Conservation (phyloP, 108 stramenopile species). For the Epithemia pelagica region DNA sequence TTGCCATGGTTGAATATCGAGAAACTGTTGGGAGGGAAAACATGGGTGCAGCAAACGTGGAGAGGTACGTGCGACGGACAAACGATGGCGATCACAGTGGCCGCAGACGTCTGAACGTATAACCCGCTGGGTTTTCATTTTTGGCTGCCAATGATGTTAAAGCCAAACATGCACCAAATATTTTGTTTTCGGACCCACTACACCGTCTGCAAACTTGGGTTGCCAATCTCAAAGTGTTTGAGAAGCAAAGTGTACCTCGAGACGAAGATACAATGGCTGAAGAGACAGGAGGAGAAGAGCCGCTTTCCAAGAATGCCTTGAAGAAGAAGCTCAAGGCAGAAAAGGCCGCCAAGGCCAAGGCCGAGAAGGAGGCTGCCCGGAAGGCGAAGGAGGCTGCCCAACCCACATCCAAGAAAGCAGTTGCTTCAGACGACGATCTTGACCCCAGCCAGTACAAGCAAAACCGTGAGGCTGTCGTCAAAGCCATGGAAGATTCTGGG, state of each 20-base stretch:
- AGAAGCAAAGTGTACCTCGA: too few species aligned
- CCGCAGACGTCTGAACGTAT: too few species aligned
- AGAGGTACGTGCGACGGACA: not conserved
- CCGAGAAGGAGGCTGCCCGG: slow-evolving; percentile 48
- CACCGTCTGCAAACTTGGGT: too few species aligned
- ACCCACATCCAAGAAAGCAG: slow-evolving; percentile 34
- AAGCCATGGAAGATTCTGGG: slow-evolving; percentile 76
- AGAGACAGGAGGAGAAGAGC: slow-evolving; percentile 31
- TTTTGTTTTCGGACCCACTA: too few species aligned
- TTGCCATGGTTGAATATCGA: slow-evolving; percentile 35
- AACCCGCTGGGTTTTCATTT: not conserved
- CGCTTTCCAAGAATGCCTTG: slow-evolving; percentile 59
- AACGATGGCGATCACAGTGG: too few species aligned
- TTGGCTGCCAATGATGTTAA: too few species aligned
- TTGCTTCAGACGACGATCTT: slow-evolving; percentile 46
- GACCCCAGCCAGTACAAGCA: slow-evolving; percentile 94
- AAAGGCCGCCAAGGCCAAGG: slow-evolving; percentile 54
- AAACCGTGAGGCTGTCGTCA: slow-evolving; percentile 78
- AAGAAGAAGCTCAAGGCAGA: slow-evolving; percentile 73
- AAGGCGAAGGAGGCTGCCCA: slow-evolving; percentile 34
- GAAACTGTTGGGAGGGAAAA: not conserved
- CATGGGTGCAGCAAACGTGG: not conserved
- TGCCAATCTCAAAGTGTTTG: too few species aligned
- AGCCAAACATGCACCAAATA: too few species aligned
- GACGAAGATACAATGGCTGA: too few species aligned